phyloP scores from a whole-genome alignment of 352 stramenopile species.

The Salisapilia sapeloensis region DNA sequence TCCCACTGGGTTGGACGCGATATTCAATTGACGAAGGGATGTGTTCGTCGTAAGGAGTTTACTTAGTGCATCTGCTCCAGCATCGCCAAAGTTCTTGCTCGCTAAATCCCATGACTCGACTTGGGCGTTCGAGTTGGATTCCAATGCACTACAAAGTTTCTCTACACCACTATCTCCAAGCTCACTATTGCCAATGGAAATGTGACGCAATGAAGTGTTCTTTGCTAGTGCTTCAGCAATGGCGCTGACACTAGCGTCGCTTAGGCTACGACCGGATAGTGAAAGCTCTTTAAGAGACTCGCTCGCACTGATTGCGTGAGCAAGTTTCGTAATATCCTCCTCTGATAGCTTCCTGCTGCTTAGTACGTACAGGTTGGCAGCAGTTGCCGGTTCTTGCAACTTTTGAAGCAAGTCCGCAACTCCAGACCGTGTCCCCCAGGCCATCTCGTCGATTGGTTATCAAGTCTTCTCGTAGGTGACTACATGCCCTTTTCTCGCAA shows the following conservation, averaged over 20 bases:
- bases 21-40: slow-evolving; percentile 20
- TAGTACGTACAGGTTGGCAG: slow-evolving; percentile 54
- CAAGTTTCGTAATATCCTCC: slow-evolving; percentile 26
- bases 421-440: slow-evolving; percentile 45
- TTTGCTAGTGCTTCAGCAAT: slow-evolving; percentile 50
- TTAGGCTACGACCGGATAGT: slow-evolving; percentile 51
- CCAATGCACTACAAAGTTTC: slow-evolving; percentile 24
- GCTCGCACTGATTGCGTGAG: slow-evolving; percentile 29
- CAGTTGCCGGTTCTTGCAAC: slow-evolving; percentile 35
- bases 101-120: slow-evolving; percentile 59
- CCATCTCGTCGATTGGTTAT: no score
- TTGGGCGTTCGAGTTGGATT: slow-evolving; percentile 24
- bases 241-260: slow-evolving; percentile 13
- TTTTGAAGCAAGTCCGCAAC: slow-evolving; percentile 62
- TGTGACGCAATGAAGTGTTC: slow-evolving; percentile 46
- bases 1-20: slow-evolving; percentile 45
- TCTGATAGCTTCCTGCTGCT: slow-evolving; percentile 47
- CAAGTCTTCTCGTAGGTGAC: no score
- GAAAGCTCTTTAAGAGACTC: slow-evolving; percentile 57
- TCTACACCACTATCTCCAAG: slow-evolving; percentile 34
- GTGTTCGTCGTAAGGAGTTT: slow-evolving; percentile 29
- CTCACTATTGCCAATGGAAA: slow-evolving; percentile 38
- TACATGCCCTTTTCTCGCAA: no score
- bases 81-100: slow-evolving; percentile 34
- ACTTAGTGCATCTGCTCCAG: slow-evolving; percentile 23